Base-by-base conservation (phyloP, 1,139 yeast species). In the Zygoascus hellenicus region DNA sequence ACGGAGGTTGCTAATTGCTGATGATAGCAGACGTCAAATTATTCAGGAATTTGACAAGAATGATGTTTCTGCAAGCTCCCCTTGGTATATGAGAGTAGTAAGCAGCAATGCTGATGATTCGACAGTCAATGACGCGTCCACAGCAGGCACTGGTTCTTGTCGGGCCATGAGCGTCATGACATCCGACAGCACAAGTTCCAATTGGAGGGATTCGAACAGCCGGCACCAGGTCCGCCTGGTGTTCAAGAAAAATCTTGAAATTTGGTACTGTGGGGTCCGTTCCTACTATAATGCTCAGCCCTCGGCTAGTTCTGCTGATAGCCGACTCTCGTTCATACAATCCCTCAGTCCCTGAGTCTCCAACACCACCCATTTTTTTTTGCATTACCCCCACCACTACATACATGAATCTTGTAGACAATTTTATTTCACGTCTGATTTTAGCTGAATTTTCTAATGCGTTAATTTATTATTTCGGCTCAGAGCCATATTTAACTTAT, bases 11-110 rank as follows among this genome's bases (percentile, higher is more conserved):
- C 30, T 58, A 30, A 45, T 58, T 45, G 55, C 58, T 17, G 57
- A 57, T 45, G 61, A 58, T 19, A 42, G 50, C n/a, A 52, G 51
- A 41, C 41, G 55, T 9, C 42, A 43, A 26, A 43, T 56, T 9
- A 33, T 49, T 30, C 44, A 48, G 15, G 53, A 53, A 10, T 38
- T 56, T 9, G 48, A 48, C 35, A 49, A 49, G 47, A 39, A 45
- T 7, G 41, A 45, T 11, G 46, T 54, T 15, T 33, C 48, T n/a
- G 58, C 55, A 9, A 34, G 51, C 19, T 19, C 46, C 9, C 58
- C 56, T 2, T 52, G 53, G 55, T 17, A 16, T 9, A 40, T 45
- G 26, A n/a, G 17, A 14, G 34, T 38, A 10, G 34, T 38, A 5
- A 36, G 42, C 9, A 38, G 34, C 33, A 38, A 29, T n/a, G 42